Percentiles rank a stretch among this genome's conserved stretches.
Evolutionary conservation across 2,329 filamentous ascomycete genomes (phyloP).

Genomic region (Diaporthe sp.): DNA sequence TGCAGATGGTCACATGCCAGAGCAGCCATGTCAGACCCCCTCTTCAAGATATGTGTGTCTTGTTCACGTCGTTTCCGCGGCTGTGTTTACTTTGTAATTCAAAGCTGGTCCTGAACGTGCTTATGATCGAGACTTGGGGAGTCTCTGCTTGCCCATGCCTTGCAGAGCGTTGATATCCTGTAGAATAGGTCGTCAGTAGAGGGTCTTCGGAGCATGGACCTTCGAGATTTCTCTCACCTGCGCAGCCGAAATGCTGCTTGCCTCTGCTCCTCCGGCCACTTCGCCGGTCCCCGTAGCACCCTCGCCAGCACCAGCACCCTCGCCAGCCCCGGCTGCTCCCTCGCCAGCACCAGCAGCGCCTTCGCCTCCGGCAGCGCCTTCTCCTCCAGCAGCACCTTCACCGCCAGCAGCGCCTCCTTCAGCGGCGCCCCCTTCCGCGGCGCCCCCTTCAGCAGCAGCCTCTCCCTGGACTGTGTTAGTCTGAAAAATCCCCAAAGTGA

Average conservation of each 20-base stretch:
- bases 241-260: no score
- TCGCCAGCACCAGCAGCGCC: no score
- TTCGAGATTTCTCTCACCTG: neutral
- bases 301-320: neutral
- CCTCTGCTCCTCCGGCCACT: neutral
- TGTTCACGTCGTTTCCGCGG: neutral
- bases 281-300: neutral
- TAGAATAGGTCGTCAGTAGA: neutral
- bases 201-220: neutral
- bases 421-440: constrained; percentile 44
- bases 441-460: constrained; percentile 45
- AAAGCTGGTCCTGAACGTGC: neutral
- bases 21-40: neutral
- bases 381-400: neutral
- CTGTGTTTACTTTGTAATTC: neutral
- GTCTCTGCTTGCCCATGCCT: constrained; percentile 30
- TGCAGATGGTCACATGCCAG: neutral
- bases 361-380: neutral
- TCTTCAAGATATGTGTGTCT: neutral
- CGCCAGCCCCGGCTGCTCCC: neutral
- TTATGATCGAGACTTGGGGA: constrained; percentile 16
- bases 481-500: no score
- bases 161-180: constrained; percentile 16
- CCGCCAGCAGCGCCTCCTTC: neutral
- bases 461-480: no score